Evolutionary conservation across 2,329 filamentous ascomycete genomes (phyloP), one percentile per base, ranked within the genome.

Genomic region (Aspergillus calidoustus): DNA sequence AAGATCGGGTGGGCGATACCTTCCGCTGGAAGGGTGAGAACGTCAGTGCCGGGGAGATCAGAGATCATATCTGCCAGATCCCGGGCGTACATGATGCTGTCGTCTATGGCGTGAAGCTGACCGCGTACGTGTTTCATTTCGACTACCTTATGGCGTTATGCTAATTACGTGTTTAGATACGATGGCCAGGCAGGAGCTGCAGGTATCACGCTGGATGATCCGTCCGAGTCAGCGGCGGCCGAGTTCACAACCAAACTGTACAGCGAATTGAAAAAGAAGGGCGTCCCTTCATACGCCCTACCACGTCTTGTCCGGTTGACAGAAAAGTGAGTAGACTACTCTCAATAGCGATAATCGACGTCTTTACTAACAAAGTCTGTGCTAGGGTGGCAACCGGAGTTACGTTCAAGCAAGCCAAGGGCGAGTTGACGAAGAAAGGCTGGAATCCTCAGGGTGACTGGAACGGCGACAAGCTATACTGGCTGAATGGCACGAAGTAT

Each of bases 331-430:
- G 78, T 70, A 22, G 4, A n/a, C 11, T 19, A 8, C 7, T 9
- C 9, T 31, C 5, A 7, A 4, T n/a, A 9, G 13, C 25, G 25
- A 1, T 19, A 19, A 57, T 13, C 19, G n/a, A n/a, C 34, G 13
- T 7, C n/a, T 19, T 22, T 34, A 49, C 54, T 62, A 60, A 57
- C 30, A 44, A 64, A 44, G 28, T 23, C 3, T 4, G 5, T 38
- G n/a, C 17, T 44, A 77, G 75, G 57, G 80, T 82, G 56, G 76
- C 77, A 60, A 78, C 78, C 1, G 79, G 79, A 49, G 81, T 79
- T n/a, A 83, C 81, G 5, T 83, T 83, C 72, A 83, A 83, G 64
- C 81, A 83, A 64, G 77, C 79, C 2, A 83, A 83, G 67, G 75
- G 73, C 7, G 79, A 79, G 8, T 64, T 82, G 28, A 68, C 76